Evolutionary conservation across 768 basidiomycete genomes (phyloP), one percentile per base, ranked within the genome.

Genomic region (Dacryopinax primogenitus): DNA sequence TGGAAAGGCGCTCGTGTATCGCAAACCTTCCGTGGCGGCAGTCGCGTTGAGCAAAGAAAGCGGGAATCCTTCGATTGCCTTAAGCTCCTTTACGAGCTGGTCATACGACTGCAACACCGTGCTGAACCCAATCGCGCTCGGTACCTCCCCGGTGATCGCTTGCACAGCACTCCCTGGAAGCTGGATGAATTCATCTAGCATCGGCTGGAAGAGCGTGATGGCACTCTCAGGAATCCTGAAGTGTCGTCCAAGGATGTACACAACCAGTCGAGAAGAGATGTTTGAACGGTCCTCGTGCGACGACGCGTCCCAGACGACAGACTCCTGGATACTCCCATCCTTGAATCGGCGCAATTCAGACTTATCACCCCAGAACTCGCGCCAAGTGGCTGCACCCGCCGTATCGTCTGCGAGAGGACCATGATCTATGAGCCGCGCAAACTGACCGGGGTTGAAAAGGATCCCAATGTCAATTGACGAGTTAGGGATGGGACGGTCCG

Each of bases 311-410:
- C 96, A 99, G 1, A 98, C 93, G n/a, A 97, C 92, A 69, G 88
- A 91, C 74, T 97, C 92, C 3, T 82, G 72, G 67, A 98, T 97
- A 18, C 87, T 82, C 1, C 95, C 95, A 70, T 99, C 94, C 74
- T 97, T 94, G 80, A 99, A 99, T 37, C 94, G 83, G 4, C 96
- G 82, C 18, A 97, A 78, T 72, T 98, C 95, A 0, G 93, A 86
- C 74, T 92, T 95, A 37, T 83, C 78, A 0, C 94, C 95, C 96
- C 96, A 99, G 69, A 98, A 78, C 3, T 84, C 81, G 26, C 86
- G 84, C 80, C 96, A 99, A 1, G 77, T 79, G 0, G 81, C 78
- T 3, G 74, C 78, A 2, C 69, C 33, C 11, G 77, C 73, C 26
- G 78, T 76, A 62, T 86, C 80, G 18, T 62, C 76, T 1, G 84